Conservation (phyloP, 345 rosid genomes). For the Reutealis trisperma region DNA sequence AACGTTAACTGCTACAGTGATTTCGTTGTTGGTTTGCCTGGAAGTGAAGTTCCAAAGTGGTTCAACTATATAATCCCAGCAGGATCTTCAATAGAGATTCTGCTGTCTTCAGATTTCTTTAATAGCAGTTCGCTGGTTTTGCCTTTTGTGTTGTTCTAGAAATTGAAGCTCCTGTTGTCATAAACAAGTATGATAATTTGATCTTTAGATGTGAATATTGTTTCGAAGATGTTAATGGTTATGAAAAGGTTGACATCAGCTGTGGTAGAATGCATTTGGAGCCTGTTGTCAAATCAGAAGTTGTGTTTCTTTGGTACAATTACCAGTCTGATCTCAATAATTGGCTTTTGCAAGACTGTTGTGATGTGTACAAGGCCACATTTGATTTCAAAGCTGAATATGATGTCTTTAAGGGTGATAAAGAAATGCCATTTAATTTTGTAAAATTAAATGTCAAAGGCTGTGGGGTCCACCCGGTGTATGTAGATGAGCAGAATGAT, state of each 20-base stretch:
- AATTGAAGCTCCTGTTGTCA: not conserved
- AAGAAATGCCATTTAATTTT: too few species aligned
- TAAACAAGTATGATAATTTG: not conserved
- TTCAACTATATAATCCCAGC: not conserved
- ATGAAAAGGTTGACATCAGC: too few species aligned
- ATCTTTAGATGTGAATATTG: not conserved
- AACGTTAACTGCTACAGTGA: too few species aligned
- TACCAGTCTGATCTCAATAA: too few species aligned
- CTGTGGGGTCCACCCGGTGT: not conserved
- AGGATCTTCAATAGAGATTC: not conserved
- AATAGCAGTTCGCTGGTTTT: not conserved
- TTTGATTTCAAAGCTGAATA: not conserved
- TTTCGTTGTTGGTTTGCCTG: not conserved
- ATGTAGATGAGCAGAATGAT: too few species aligned
- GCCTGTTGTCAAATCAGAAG: not conserved
- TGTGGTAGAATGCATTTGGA: too few species aligned
- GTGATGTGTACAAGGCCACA: not conserved
- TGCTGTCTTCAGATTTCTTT: not conserved
- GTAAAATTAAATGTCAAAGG: too few species aligned
- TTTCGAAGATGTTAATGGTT: not conserved
- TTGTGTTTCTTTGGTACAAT: not conserved
- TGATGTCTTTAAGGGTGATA: too few species aligned
- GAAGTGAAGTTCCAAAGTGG: conserved; percentile 1
- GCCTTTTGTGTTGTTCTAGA: not conserved
- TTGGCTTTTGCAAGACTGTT: not conserved